These are phyloP conservation scores for Ochromonadaceae sp. DNA, from an alignment of 352 stramenopile genomes.

Conservation along the genomic window DNA sequence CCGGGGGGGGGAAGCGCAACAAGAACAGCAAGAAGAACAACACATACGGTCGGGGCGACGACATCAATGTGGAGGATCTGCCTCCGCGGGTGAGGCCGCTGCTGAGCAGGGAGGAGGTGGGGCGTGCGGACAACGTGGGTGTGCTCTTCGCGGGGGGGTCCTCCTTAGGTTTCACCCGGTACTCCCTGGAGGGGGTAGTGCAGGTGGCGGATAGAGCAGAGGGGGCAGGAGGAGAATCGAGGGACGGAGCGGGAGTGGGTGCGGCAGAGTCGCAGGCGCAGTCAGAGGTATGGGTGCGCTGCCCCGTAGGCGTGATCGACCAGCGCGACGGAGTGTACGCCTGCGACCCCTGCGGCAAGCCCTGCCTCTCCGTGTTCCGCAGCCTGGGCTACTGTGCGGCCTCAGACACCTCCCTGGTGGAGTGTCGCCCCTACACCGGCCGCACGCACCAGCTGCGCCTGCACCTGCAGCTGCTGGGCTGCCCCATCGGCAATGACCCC, in stretches of 20 bases:
- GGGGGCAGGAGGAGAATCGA: no score
- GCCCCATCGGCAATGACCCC: conserved; percentile 10
- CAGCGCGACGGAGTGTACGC: background rate
- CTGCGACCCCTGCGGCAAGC: conserved; percentile 43
- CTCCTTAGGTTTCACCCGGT: no score
- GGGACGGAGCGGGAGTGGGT: no score
- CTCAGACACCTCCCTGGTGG: conserved; percentile 48
- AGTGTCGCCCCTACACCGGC: conserved; percentile 62
- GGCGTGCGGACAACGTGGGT: no score
- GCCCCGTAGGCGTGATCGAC: background rate
- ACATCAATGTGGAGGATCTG: no score
- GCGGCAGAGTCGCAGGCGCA: no score
- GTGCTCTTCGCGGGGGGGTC: no score
- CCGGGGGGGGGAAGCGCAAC: no score
- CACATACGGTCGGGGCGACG: background rate
- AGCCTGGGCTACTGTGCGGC: conserved; percentile 37
- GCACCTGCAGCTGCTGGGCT: conserved; percentile 52
- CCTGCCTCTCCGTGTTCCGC: conserved; percentile 49
- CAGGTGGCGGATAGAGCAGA: no score
- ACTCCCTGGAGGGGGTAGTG: no score
- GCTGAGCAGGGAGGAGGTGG: no score
- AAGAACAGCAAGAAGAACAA: background rate
- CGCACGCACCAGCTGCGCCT: conserved; percentile 71
- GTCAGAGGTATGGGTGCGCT: background rate
- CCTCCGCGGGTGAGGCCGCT: no score